Conservation (phyloP, 1,139 yeast species). For the Pichia inconspicua region DNA sequence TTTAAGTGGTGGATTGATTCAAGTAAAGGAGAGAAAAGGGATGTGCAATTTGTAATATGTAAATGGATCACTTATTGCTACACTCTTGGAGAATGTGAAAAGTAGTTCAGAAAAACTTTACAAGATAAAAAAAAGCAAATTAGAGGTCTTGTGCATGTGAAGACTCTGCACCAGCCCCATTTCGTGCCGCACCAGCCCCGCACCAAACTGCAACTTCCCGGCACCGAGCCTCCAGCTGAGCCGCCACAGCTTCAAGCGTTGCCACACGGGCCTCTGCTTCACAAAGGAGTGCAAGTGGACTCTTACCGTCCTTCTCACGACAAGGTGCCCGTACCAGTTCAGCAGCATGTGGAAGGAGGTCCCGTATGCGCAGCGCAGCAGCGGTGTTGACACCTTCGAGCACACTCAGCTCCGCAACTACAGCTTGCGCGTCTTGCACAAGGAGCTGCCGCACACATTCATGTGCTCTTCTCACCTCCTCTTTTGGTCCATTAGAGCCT, state of each 20-base stretch:
- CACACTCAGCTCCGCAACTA: slow-evolving; percentile 43
- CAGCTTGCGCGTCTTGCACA: slow-evolving; percentile 48
- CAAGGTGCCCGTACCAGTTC: not conserved
- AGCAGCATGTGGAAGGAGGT: not conserved
- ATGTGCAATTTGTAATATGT: not conserved
- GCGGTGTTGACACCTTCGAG: slow-evolving; percentile 49
- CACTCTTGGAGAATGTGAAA: not conserved
- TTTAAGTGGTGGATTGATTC: not conserved
- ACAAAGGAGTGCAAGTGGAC: not conserved
- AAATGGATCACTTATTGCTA: no score
- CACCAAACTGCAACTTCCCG: slow-evolving; percentile 31
- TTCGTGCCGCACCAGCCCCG: no score
- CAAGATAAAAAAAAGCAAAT: no score
- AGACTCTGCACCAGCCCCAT: no score
- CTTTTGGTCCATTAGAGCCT: not conserved
- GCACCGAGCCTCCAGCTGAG: slow-evolving; percentile 56
- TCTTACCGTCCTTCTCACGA: no score
- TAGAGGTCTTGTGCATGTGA: not conserved
- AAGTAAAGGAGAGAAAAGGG: not conserved
- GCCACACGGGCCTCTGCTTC: not conserved
- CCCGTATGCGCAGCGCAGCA: slow-evolving; percentile 27
- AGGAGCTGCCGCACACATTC: slow-evolving; percentile 30
- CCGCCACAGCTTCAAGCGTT: slow-evolving; percentile 27
- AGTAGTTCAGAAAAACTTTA: not conserved
- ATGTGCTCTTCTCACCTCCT: slow-evolving; percentile 16